Evolutionary conservation across 1,284 basidiomycete genomes (phyloP).

Genomic region (Melampsora larici-populina): DNA sequence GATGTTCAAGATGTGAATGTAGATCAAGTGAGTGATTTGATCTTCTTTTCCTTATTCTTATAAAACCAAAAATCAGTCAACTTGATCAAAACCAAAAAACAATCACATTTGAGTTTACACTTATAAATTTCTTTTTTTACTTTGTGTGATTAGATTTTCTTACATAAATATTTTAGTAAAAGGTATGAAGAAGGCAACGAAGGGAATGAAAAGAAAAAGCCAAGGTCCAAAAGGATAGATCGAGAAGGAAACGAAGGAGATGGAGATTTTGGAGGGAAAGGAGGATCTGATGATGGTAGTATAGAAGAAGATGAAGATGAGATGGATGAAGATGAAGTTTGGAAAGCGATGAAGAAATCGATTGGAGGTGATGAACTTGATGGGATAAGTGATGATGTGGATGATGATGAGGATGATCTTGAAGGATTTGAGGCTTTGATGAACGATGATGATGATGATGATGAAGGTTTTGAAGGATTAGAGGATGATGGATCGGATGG

Average conservation of each 20-base stretch:
- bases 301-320: constrained; percentile 44
- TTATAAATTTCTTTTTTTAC: constrained; percentile 64
- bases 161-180: constrained; percentile 58
- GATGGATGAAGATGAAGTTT: constrained; percentile 54
- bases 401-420: neutral
- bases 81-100: neutral
- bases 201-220: constrained; percentile 50
- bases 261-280: constrained; percentile 53
- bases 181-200: constrained; percentile 46
- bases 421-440: neutral
- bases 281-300: constrained; percentile 53
- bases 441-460: constrained; percentile 29
- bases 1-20: constrained; percentile 76
- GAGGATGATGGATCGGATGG: constrained; percentile 1
- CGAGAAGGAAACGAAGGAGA: constrained; percentile 53
- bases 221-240: constrained; percentile 45
- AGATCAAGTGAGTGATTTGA: constrained; percentile 23
- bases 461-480: neutral
- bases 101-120: constrained; percentile 57
- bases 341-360: constrained; percentile 56
- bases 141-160: constrained; percentile 53
- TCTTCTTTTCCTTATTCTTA: no score
- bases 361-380: no score
- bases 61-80: no score
- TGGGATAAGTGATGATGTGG: neutral